Evolutionary conservation across 345 rosid species (phyloP), one percentile per base, ranked within the genome.

Genomic region (Boechera retrofracta): DNA sequence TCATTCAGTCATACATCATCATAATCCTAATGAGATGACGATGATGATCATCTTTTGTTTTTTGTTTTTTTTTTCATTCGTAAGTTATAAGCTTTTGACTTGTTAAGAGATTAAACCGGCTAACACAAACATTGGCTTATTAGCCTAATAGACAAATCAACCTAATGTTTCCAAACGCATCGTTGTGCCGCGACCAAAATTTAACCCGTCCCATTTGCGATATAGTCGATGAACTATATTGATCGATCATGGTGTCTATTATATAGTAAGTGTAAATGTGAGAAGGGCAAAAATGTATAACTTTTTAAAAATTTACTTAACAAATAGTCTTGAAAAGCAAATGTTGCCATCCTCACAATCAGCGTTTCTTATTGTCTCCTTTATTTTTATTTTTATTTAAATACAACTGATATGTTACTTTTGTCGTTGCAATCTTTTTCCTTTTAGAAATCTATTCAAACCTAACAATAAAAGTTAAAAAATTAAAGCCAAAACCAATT

Each of bases 401-500:
- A 41, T 47, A 55, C 41, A 15, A 33, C 48, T 24, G 33, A 79
- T 79, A 35, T 74, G 74, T 67, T 67, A 67, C 78, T 79, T 72
- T 71, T 63, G 67, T 49, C 72, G 16, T 47, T 56, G 33, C 57
- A 68, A 73, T 61, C 54, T 65, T 72, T 69, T 48, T 57, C 38
- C 52, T 77, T 77, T 58, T 48, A 24, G 13, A 65, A 56, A 57
- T 64, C 24, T 47, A 65, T 77, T 77, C 77, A 72, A 73, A 79
- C 82, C 74, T 67, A 79, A 72, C 67, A 66, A 68, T 64, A 67
- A 73, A 79, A 79, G 74, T 58, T 15, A 67, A 11, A 67, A 52
- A 60, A 60, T 10, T 64, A 64, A 77, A 77, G 77, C 68, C 51
- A 65, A 77, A 69, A 45, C 57, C 26, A 35, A 66, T 41, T 72